Percentiles rank a stretch among this genome's conserved stretches.
Conservation (phyloP, 169 alveolate species). For the Eimeria sp. region DNA sequence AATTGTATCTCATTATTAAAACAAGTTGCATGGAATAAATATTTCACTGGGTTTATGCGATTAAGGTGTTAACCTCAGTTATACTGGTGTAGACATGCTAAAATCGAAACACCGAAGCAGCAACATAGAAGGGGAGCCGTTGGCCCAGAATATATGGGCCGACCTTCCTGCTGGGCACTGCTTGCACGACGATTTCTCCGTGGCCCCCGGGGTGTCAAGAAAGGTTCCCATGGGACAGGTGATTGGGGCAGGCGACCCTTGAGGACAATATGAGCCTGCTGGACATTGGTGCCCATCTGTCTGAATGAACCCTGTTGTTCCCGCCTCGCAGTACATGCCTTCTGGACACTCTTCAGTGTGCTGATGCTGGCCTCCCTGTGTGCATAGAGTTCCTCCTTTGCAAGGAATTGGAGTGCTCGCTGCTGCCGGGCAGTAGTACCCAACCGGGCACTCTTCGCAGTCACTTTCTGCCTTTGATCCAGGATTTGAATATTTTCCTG, state of each 20-base stretch:
- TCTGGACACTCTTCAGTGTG: conserved; percentile 77
- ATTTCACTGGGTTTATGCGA: background rate
- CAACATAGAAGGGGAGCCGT: background rate
- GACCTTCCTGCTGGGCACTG: conserved; percentile 61
- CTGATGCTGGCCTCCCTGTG: background rate
- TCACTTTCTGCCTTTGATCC: conserved; percentile 17
- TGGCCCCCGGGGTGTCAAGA: conserved; percentile 28
- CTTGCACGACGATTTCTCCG: background rate
- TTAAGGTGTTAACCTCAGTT: background rate
- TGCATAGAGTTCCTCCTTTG: conserved; percentile 85
- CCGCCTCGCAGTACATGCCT: conserved; percentile 87
- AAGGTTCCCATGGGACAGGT: conserved; percentile 73
- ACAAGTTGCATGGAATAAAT: too few species aligned
- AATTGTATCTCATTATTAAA: too few species aligned
- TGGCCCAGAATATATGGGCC: background rate
- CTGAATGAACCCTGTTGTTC: background rate
- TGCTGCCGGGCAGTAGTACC: conserved; percentile 87
- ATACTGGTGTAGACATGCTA: background rate
- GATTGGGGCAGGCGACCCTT: conserved; percentile 56
- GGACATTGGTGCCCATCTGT: conserved; percentile 84
- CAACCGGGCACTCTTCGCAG: conserved; percentile 82
- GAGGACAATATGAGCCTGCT: conserved; percentile 87
- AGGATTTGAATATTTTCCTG: conserved; percentile 34
- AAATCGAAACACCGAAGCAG: too few species aligned
- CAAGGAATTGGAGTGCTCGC: conserved; percentile 87